Evolutionary conservation across 1,284 basidiomycete species (phyloP).

Genomic region (Pyrrhoderma lamaoense): DNA sequence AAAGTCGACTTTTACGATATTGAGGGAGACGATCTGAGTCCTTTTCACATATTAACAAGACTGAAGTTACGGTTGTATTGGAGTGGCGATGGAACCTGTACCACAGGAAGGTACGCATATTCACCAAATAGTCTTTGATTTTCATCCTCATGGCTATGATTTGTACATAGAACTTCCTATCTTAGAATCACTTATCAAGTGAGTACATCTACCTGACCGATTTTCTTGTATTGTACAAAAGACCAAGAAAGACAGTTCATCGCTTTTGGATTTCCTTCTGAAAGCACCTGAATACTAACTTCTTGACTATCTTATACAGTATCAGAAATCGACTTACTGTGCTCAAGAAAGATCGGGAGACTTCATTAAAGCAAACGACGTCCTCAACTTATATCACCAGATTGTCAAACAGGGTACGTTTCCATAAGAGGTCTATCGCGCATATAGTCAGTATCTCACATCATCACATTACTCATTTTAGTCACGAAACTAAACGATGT

Average conservation of each 20-base stretch:
- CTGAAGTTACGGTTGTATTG: no score
- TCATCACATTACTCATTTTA: slow-evolving; percentile 27
- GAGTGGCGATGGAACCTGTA: slow-evolving; percentile 44
- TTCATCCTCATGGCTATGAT: slow-evolving; percentile 22
- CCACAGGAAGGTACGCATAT: slow-evolving; percentile 61
- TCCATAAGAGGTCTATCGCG: background rate
- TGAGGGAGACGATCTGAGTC: no score
- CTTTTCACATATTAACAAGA: no score
- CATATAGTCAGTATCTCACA: slow-evolving; percentile 1
- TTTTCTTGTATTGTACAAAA: slow-evolving; percentile 5
- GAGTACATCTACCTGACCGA: slow-evolving; percentile 21
- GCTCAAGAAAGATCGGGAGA: slow-evolving; percentile 85
- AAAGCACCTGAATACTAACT: no score
- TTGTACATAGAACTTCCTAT: slow-evolving; percentile 73
- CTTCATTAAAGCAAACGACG: slow-evolving; percentile 89
- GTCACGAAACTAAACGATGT: slow-evolving; percentile 91
- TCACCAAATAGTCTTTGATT: slow-evolving; percentile 16
- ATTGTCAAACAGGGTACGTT: slow-evolving; percentile 87
- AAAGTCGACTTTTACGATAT: no score
- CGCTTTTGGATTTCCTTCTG: slow-evolving; percentile 11
- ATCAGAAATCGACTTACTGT: slow-evolving; percentile 88
- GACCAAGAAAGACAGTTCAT: background rate
- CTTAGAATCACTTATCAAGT: slow-evolving; percentile 94
- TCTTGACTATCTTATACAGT: slow-evolving; percentile 37
- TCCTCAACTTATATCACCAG: slow-evolving; percentile 87